Base-by-base conservation (phyloP, 345 rosid genomes). In the Syzygium grande region DNA sequence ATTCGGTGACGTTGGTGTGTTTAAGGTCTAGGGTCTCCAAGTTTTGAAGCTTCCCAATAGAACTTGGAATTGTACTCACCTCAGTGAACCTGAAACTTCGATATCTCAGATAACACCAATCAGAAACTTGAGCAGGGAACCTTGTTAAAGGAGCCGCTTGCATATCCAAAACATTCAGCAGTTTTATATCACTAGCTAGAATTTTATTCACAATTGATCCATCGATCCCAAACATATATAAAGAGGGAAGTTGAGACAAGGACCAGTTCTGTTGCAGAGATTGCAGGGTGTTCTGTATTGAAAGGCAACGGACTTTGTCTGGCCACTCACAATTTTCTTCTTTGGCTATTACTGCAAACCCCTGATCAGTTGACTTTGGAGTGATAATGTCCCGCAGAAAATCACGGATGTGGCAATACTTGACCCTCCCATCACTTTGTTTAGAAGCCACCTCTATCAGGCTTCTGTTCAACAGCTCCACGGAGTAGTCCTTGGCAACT, bases 21-120 rank as follows among this genome's bases (percentile, higher is more conserved):
- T 92, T 92, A 79, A 93, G 92, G 85, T 93, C 93, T 59, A 93
- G 79, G 2, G 93, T 93, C 89, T 92, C 93, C 12, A 93, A 89
- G 86, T 92, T 89, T 43, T 79, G 91, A 73, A 93, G 94, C 91
- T 92, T 91, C 78, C 89, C 89, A 11, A 93, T 91, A 8, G 91
- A 88, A 34, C 84, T 86, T 14, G 95, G 93, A 73, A 93, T 84
- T 12, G 43, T 61, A 30, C 87, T 87, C n/a, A 93, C 86, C 91
- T 88, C 87, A 9, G 95, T 91, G 55, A 55, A 52, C 87, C 92
- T 89, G 51, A 93, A 89, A 87, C 93, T 91, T 11, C 90, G 85
- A 65, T 92, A 93, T 89, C 63, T 93, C 29, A 93, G 88, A 52
- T 87, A 87, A 25, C 88, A 85, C 49, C 90, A 61, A 13, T 89